Base-by-base conservation (phyloP, 2,329 filamentous ascomycete species). In the Cadophora sp. region DNA sequence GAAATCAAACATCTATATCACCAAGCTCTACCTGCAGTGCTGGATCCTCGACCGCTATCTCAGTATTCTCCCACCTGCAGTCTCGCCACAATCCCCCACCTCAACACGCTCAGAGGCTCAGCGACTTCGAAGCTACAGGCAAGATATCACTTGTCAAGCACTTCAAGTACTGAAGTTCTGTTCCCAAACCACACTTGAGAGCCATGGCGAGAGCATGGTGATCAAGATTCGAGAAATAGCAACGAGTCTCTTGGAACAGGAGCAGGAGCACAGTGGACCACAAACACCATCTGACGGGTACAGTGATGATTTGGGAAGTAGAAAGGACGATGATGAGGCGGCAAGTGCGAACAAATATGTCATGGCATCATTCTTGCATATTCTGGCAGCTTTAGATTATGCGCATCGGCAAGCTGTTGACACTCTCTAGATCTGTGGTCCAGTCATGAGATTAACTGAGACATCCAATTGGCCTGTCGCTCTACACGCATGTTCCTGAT, bases 201-300 rank as follows among this genome's bases (percentile, higher is more conserved):
- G 66, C 7, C 71, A 75, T 63, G 72, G 72, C 9, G 56, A 62
- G 20, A 71, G 68, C 3, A 72, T 73, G 68, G 69, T 71, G 64
- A 61, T 69, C 16, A 75, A 75, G 60, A 73, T 75, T 39, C 70
- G 72, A 16, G 72, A 75, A 55, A 75, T 75, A 43, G 73, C 72
- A 4, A 67, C 68, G 9, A 73, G 72, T 14, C 65, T 75, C 9
- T 61, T 74, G 14, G 69, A 73, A 16, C 9, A 58, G 36, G 41
- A 33, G n/a, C 30, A 30, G 30, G 53, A 58, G 30, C 30, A 58
- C 6, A 41, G 30, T 39, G 33, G 30, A 18, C 11, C 53, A 45
- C 20, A 50, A 50, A 50, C 47, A 50, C n/a, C 20, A 50, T 8
- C 20, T 20, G 47, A 24, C 20, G 20, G 7, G 3, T 11, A 50